phyloP scores from a whole-genome alignment of 73 alveolate genomes.

The Breviolum minutum region DNA sequence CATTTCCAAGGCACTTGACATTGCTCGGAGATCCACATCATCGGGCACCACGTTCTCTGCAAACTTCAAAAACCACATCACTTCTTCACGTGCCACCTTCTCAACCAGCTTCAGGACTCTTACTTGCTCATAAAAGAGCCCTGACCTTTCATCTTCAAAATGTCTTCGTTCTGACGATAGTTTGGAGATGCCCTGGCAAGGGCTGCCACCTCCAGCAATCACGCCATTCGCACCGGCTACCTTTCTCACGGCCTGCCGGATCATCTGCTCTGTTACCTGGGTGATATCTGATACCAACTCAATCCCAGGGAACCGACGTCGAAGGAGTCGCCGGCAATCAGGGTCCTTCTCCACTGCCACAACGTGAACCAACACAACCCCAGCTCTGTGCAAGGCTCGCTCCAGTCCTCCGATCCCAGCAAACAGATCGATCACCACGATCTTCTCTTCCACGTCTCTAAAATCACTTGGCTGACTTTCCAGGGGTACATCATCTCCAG shows the following conservation, averaged over 20 bases:
- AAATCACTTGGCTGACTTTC: too few species aligned
- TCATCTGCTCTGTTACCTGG: background rate
- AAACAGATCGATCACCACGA: background rate
- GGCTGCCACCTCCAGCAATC: background rate
- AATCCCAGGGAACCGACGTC: background rate
- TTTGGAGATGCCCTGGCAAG: background rate
- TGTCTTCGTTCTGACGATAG: background rate
- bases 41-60: background rate
- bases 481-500: background rate
- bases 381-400: background rate
- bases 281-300: background rate
- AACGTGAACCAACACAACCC: background rate
- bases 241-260: background rate
- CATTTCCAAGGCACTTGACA: background rate
- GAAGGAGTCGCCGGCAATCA: background rate
- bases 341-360: background rate
- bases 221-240: background rate
- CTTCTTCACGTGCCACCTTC: background rate
- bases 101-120: background rate
- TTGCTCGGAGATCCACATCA: background rate
- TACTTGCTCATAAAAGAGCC: background rate
- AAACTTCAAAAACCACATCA: background rate
- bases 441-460: background rate
- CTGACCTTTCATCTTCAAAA: background rate
- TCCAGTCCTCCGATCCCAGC: background rate